These are phyloP conservation scores for Halocafeteria seosinensis DNA, from an alignment of 108 stramenopile genomes.

Conservation along the genomic window DNA sequence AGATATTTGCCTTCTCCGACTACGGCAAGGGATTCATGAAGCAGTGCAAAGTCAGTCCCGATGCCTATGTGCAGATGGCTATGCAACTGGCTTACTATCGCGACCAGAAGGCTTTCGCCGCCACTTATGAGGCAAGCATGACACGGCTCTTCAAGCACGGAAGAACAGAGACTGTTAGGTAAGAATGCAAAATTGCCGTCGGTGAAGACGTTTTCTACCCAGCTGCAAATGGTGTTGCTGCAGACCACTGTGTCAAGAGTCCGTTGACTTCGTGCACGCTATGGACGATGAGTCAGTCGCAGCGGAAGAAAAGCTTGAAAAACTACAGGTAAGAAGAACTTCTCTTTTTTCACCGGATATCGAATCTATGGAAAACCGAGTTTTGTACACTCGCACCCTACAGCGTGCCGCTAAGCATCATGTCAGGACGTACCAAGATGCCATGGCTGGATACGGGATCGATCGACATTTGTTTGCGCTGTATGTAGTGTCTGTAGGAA, in stretches of 20 bases:
- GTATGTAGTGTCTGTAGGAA: conserved; percentile 10
- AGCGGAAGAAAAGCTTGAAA: background rate
- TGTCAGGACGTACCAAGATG: background rate
- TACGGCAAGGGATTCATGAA: conserved; percentile 21
- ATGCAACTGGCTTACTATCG: conserved; percentile 10
- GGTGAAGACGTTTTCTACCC: no score
- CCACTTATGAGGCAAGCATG: conserved; percentile 13
- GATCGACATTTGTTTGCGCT: conserved; percentile 16
- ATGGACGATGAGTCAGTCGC: background rate
- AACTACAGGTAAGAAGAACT: no score
- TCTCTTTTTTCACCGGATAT: no score
- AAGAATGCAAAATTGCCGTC: no score
- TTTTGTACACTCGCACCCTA: no score
- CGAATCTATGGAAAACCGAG: no score
- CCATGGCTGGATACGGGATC: conserved; percentile 9
- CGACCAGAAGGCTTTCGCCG: conserved; percentile 3
- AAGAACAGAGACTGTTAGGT: conserved; percentile 15
- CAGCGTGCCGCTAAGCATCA: conserved; percentile 2
- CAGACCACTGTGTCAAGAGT: background rate
- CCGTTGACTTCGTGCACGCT: conserved; percentile 5
- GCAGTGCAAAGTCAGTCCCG: background rate
- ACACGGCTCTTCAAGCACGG: conserved; percentile 12
- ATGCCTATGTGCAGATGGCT: conserved; percentile 10
- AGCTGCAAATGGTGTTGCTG: no score
- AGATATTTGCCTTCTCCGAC: background rate